Evolutionary conservation across 2,329 filamentous ascomycete species (phyloP).

Genomic region (Hypoxylon sp.): DNA sequence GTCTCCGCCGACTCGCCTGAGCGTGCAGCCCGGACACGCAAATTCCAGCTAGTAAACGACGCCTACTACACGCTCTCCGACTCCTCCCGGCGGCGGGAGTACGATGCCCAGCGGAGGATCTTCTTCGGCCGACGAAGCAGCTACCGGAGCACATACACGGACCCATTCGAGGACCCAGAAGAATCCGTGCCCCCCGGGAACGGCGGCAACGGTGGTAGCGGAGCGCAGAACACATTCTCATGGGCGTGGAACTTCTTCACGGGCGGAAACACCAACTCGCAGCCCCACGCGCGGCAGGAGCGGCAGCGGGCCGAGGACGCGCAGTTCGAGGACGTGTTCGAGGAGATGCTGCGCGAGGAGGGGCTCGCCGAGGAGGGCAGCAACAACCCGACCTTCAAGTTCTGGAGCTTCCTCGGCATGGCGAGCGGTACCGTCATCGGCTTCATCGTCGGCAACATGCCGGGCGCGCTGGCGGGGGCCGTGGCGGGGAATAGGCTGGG

Average conservation of each 20-base stretch:
- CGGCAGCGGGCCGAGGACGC: constrained; percentile 75
- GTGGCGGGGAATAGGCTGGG: constrained; percentile 95
- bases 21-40: constrained; percentile 82
- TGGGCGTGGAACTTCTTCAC: constrained; percentile 81
- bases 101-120: constrained; percentile 79
- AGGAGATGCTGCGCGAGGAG: constrained; percentile 92
- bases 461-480: constrained; percentile 88
- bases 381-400: constrained; percentile 74
- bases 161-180: constrained; percentile 63
- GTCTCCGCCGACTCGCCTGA: constrained; percentile 88
- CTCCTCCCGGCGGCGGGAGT: constrained; percentile 80
- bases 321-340: constrained; percentile 90
- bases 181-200: constrained; percentile 57
- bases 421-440: constrained; percentile 90
- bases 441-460: constrained; percentile 94
- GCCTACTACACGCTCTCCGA: constrained; percentile 95
- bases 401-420: constrained; percentile 90
- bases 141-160: constrained; percentile 50
- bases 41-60: constrained; percentile 93
- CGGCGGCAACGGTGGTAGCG: constrained; percentile 58
- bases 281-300: constrained; percentile 58
- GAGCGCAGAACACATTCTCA: constrained; percentile 69
- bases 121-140: constrained; percentile 61
- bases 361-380: constrained; percentile 81
- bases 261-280: constrained; percentile 44